These are phyloP conservation scores for Scheffersomyces spartinae DNA, from an alignment of 805 yeast genomes.

Conservation along the genomic window DNA sequence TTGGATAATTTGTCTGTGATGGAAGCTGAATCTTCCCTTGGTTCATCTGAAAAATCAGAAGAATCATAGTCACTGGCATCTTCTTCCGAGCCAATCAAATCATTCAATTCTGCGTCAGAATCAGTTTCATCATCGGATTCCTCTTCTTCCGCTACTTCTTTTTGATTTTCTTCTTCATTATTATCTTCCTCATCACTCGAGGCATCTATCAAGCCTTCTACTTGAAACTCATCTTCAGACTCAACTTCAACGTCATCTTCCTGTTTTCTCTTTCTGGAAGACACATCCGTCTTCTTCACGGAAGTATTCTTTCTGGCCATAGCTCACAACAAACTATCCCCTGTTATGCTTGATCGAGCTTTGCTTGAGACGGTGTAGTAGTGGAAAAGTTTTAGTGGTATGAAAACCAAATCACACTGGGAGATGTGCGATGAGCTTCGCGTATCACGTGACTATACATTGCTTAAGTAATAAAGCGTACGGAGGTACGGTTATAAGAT, in stretches of 20 bases:
- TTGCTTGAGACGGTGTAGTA: no score
- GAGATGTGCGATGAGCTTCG: no score
- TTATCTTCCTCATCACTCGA: conserved; percentile 18
- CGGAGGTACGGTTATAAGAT: no score
- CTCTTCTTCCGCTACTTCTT: conserved; percentile 9
- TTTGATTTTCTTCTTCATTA: conserved; percentile 7
- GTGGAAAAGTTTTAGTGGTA: no score
- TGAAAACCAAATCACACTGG: no score
- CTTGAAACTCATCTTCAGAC: conserved; percentile 20
- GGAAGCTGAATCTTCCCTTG: conserved; percentile 37
- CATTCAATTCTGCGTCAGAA: conserved; percentile 54
- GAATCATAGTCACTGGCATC: conserved; percentile 27
- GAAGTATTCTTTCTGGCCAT: no score
- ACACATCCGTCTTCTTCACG: background rate
- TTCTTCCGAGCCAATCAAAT: conserved; percentile 45
- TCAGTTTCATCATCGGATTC: conserved; percentile 27
- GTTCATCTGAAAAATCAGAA: conserved; percentile 41
- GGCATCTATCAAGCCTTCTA: conserved; percentile 30
- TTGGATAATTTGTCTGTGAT: conserved; percentile 45
- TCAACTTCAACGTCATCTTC: conserved; percentile 12
- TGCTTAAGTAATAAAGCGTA: no score
- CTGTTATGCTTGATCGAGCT: no score
- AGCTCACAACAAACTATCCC: no score
- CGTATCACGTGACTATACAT: no score
- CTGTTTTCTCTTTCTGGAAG: conserved; percentile 2